These are phyloP conservation scores for Coniferiporia weirii DNA, from an alignment of 1,284 basidiomycete genomes.

Conservation along the genomic window DNA sequence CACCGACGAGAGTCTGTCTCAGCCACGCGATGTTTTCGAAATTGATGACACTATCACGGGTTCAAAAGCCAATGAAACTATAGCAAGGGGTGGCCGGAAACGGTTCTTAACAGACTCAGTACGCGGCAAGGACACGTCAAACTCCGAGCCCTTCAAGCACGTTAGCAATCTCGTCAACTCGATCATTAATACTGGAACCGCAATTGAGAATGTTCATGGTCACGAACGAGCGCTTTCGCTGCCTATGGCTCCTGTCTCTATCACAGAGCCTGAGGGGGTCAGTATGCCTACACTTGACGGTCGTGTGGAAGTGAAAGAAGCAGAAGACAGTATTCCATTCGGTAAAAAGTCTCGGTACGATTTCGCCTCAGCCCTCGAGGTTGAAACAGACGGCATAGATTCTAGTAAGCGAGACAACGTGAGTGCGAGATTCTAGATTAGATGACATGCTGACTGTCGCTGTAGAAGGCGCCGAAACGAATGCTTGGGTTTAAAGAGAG, in stretches of 20 bases:
- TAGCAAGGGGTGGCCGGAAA: neutral
- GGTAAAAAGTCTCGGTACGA: neutral
- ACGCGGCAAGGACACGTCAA: neutral
- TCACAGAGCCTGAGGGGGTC: neutral
- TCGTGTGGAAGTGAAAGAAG: neutral
- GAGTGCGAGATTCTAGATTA: neutral
- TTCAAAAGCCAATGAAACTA: neutral
- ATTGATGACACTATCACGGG: neutral
- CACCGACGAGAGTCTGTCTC: neutral
- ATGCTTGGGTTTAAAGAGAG: neutral
- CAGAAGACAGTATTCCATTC: neutral
- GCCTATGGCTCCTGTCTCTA: neutral
- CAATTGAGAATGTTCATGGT: neutral
- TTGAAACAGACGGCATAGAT: neutral
- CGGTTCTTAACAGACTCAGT: neutral
- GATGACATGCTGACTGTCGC: slow-evolving; percentile 1
- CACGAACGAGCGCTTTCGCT: neutral
- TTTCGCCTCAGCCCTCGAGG: neutral
- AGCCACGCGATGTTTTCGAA: neutral
- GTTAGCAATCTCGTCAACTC: neutral
- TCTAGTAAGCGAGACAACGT: slow-evolving; percentile 5
- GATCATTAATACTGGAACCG: neutral
- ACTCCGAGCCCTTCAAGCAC: neutral
- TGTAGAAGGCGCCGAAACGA: slow-evolving; percentile 17
- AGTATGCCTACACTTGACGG: neutral